phyloP scores from a whole-genome alignment of 2,329 filamentous ascomycete genomes.

The Aspergillus pseudoviridinutans region DNA sequence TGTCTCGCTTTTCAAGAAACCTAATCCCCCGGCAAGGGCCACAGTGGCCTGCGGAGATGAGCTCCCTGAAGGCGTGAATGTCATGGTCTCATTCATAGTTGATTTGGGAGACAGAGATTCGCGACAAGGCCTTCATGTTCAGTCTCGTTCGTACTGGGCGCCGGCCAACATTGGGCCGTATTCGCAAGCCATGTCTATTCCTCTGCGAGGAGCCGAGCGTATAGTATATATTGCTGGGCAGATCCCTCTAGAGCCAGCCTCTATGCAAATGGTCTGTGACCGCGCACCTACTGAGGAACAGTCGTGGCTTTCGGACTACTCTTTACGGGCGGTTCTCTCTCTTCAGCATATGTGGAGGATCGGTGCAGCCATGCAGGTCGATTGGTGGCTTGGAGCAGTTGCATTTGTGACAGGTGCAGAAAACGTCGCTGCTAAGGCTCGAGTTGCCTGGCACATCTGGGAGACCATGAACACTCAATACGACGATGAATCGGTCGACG shows the following conservation, averaged over 20 bases:
- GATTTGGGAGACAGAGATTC: slow-evolving; percentile 30
- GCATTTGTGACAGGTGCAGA: slow-evolving; percentile 62
- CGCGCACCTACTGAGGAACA: slow-evolving; percentile 16
- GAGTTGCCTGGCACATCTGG: slow-evolving; percentile 45
- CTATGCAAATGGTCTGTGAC: slow-evolving; percentile 56
- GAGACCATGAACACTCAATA: slow-evolving; percentile 29
- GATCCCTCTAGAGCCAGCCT: slow-evolving; percentile 78
- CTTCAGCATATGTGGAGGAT: slow-evolving; percentile 90
- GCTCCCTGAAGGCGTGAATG: slow-evolving; percentile 58
- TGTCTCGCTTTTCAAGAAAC: slow-evolving; percentile 65
- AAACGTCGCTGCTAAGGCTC: slow-evolving; percentile 31
- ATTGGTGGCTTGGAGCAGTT: slow-evolving; percentile 71
- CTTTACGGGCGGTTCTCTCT: slow-evolving; percentile 63
- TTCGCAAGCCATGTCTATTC: slow-evolving; percentile 69
- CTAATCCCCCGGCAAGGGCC: slow-evolving; percentile 81
- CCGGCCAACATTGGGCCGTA: slow-evolving; percentile 97
- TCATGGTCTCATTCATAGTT: slow-evolving; percentile 57
- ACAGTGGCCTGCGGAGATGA: slow-evolving; percentile 72
- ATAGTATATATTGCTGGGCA: slow-evolving; percentile 77
- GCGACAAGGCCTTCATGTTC: slow-evolving; percentile 70
- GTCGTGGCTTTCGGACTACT: slow-evolving; percentile 39
- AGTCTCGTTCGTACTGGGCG: slow-evolving; percentile 93
- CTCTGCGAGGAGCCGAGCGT: slow-evolving; percentile 24
- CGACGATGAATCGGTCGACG: slow-evolving; percentile 31
- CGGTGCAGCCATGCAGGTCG: slow-evolving; percentile 65